Evolutionary conservation across 2,329 filamentous ascomycete genomes (phyloP), one percentile per base, ranked within the genome.

Genomic region (Ophiostoma ips): DNA sequence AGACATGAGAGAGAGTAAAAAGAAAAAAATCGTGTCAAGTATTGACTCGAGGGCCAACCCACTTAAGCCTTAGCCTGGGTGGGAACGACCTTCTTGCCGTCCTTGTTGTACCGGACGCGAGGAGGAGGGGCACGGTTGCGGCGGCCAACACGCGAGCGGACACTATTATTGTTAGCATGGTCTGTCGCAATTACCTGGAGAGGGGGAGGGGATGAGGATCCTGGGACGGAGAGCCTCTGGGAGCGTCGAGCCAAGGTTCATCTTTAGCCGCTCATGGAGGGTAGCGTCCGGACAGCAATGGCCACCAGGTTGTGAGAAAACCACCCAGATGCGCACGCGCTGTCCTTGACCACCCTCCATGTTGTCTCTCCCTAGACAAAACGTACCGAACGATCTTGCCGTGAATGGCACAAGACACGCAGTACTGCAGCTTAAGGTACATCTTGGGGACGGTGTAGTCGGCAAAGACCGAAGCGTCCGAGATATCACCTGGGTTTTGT

Each of bases 381-480:
- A 81, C 89, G 73, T 92, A 96, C 90, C 92, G 90, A 75, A 98
- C 94, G 73, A 98, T 98, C 86, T 98, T 98, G 81, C 92, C 92
- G 81, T 98, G 92, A 63, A 98, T 98, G 68, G 92, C 92, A 77
- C 92, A 98, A 74, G 90, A 96, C 69, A 98, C 92, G 74, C 92
- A 98, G 87, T 98, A 98, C 80, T 98, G 92, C 72, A 98, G 84
- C 85, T 98, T 98, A 76, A 98, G 80, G 87, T 98, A 98, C 94
- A 98, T 98, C 87, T 98, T 98, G 76, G 92, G 92, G 68, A 98
- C 90, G 64, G 88, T 89, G 81, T 98, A 98, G 79, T 98, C 92
- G 67, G 85, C 73, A 77, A 96, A 98, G 74, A 98, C 92, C 67
- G 92, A 96, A 68, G 94, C 92, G 72, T 98, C 92, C 62, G 89